A percentile compares a stretch with the other conserved stretches of the same genome.
Conservation (phyloP, 306 rosid genomes). For the Sophora flavescens region DNA sequence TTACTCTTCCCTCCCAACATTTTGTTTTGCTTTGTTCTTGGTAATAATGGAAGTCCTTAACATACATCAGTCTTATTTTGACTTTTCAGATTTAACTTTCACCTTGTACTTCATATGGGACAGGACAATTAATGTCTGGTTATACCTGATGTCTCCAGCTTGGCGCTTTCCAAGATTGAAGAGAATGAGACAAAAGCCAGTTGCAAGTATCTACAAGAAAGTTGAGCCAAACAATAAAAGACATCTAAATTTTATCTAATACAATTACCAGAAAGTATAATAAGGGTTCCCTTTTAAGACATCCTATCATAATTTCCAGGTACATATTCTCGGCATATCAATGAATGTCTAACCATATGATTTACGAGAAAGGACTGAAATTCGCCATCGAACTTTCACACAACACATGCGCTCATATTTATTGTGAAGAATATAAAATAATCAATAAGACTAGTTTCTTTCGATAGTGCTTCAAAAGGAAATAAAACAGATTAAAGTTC, state of each 20-base stretch:
- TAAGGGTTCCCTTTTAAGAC: constrained; percentile 7
- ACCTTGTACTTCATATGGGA: constrained; percentile 5
- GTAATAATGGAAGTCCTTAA: constrained; percentile 10
- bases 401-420: background rate
- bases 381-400: constrained; percentile 24
- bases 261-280: constrained; percentile 14
- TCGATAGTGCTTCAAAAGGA: background rate
- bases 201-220: constrained; percentile 73
- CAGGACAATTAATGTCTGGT: constrained; percentile 26
- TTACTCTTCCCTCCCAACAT: constrained; percentile 8
- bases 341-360: constrained; percentile 20
- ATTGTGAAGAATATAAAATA: background rate
- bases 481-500: background rate
- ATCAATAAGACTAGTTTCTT: constrained; percentile 9
- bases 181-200: constrained; percentile 85
- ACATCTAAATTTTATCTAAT: constrained; percentile 6
- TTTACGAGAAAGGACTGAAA: constrained; percentile 25
- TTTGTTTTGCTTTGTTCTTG: constrained; percentile 30
- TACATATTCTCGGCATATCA: constrained; percentile 19
- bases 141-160: constrained; percentile 93
- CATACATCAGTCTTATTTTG: constrained; percentile 24
- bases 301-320: constrained; percentile 20
- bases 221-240: constrained; percentile 30
- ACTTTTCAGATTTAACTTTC: constrained; percentile 40
- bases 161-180: constrained; percentile 85